Evolutionary conservation across 352 stramenopile genomes (phyloP).

Genomic region (Phytophthora sp.): DNA sequence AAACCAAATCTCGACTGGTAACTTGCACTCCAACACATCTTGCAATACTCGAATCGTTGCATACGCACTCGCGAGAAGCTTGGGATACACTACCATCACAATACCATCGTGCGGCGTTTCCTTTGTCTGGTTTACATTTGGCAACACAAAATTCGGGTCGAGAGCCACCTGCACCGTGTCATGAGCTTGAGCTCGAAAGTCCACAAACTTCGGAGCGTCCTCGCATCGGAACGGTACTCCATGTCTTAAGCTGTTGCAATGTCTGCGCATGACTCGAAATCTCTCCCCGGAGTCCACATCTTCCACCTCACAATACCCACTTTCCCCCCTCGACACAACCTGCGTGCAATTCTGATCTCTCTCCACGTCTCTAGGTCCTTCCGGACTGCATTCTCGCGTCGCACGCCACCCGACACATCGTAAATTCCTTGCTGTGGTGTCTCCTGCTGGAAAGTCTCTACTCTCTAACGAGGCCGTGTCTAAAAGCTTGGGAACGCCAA

Average conservation of each 20-base stretch:
- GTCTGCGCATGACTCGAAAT: conserved; percentile 36
- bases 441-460: conserved; percentile 5
- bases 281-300: conserved; percentile 14
- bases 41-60: conserved; percentile 42
- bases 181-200: conserved; percentile 23
- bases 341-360: conserved; percentile 21
- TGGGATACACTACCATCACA: conserved; percentile 61
- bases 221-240: conserved; percentile 40
- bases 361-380: conserved; percentile 4
- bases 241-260: conserved; percentile 32
- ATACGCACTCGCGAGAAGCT: conserved; percentile 48
- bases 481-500: background rate
- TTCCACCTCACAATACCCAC: conserved; percentile 49
- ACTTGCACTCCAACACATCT: conserved; percentile 29
- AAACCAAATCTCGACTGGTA: conserved; percentile 66
- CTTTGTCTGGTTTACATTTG: background rate
- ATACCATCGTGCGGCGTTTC: conserved; percentile 27
- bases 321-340: conserved; percentile 17
- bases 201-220: conserved; percentile 38
- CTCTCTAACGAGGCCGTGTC: background rate
- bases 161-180: background rate
- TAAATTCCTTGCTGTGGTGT: conserved; percentile 1
- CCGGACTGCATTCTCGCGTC: conserved; percentile 9
- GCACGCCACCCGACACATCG: conserved; percentile 25
- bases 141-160: conserved; percentile 14